These are phyloP conservation scores for Dioscorea alata DNA, from an alignment of 106 monocot genomes.

Conservation along the genomic window DNA sequence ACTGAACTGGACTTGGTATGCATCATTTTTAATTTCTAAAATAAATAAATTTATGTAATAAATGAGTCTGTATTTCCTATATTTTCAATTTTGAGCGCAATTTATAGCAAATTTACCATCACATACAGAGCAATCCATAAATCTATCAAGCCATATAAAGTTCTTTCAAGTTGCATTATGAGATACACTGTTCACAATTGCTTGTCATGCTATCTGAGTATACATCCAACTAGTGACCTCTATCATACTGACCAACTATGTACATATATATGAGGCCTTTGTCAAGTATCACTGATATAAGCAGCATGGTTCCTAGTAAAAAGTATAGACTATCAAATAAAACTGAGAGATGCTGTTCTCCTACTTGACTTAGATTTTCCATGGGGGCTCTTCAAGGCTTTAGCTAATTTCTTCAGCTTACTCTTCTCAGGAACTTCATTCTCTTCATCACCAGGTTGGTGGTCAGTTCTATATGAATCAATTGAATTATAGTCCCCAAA, in stretches of 20 bases:
- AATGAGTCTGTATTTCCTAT: no score
- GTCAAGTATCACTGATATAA: neutral
- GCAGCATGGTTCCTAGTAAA: neutral
- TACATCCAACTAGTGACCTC: neutral
- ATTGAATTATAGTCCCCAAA: constrained; percentile 1
- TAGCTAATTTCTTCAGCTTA: constrained; percentile 42
- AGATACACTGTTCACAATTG: no score
- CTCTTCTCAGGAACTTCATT: constrained; percentile 21
- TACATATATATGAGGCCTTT: neutral
- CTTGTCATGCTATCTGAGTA: neutral
- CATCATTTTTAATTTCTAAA: no score
- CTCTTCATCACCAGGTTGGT: constrained; percentile 1
- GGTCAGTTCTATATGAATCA: neutral
- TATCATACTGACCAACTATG: neutral
- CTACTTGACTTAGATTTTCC: neutral
- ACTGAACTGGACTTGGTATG: no score
- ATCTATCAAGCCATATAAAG: no score
- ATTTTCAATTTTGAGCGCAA: no score
- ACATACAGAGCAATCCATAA: no score
- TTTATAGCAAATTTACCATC: no score
- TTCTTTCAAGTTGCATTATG: no score
- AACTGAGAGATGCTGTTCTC: constrained; percentile 24
- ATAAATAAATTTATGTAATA: no score
- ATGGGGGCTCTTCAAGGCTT: constrained; percentile 24
- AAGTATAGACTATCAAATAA: constrained; percentile 1